These are phyloP conservation scores for Calonectria pauciramosa DNA, from an alignment of 2,329 filamentous ascomycete species.

Conservation along the genomic window DNA sequence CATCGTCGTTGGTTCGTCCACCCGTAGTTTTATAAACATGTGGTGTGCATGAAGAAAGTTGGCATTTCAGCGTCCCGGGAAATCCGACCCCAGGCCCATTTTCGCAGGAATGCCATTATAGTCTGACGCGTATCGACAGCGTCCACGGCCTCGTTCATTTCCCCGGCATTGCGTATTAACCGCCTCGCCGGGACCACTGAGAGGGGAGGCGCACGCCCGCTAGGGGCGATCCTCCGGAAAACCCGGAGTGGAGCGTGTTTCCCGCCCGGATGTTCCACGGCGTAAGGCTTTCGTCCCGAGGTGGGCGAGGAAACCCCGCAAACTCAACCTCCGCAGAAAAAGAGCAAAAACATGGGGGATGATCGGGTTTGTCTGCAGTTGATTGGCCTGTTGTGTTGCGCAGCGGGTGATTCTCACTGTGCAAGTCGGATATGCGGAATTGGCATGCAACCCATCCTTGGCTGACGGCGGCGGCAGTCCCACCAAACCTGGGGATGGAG, in stretches of 20 bases:
- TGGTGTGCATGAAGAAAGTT: constrained; percentile 10
- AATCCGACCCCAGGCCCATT: constrained; percentile 9
- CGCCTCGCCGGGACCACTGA: not conserved
- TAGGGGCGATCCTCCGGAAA: constrained; percentile 10
- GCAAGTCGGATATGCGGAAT: not conserved
- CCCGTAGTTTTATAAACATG: not conserved
- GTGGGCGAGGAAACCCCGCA: not conserved
- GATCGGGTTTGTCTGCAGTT: not conserved
- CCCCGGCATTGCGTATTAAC: not conserved
- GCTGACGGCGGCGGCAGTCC: not conserved
- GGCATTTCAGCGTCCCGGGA: not conserved
- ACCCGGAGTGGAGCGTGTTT: constrained; percentile 10
- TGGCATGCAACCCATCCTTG: not conserved
- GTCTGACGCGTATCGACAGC: not conserved
- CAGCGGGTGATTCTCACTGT: not conserved
- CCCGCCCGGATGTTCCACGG: constrained; percentile 16
- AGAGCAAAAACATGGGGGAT: not conserved
- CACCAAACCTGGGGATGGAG: constrained; percentile 2
- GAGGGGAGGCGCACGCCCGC: not conserved
- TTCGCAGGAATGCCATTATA: not conserved
- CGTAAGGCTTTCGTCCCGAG: not conserved
- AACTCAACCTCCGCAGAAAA: not conserved
- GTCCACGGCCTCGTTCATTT: not conserved
- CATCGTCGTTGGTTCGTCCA: not conserved
- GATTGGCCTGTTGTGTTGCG: not conserved